Evolutionary conservation across 805 yeast genomes (phyloP), one percentile per base, ranked within the genome.

Genomic region (Barnettozyma californica): DNA sequence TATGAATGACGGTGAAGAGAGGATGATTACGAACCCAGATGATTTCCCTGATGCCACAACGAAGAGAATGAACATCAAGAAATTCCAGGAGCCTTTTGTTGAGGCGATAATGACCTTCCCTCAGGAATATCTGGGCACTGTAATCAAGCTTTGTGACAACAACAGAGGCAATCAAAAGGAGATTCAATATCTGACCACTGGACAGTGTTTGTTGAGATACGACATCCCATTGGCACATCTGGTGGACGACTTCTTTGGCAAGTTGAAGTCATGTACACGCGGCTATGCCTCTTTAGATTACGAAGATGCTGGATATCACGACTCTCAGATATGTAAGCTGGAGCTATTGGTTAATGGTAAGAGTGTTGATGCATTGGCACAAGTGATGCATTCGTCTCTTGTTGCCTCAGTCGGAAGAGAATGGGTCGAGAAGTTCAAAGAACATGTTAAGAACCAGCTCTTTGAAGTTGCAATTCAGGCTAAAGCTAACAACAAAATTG

Each of bases 201-300:
- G 90, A 1, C 97, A 92, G 66, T 92, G 87, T 0, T 66, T 88
- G 47, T 65, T 91, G 56, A 84, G 82, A 58, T 94, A 90, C 65
- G 79, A 81, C 50, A 67, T 92, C 6, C 98, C 99, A 2, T 74
- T 94, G 45, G 85, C 95, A 0, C 95, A 89, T 60, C 69, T 92
- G 33, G 96, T 94, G 6, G 97, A 92, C 61, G 97, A 94, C 67
- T 92, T 92, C 64, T 91, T 94, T 66, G 98, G 98, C 2, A 88
- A 87, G 63, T 73, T 92, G 50, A 92, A 92, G 64, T 91, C 97
- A 1, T 76, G 81, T 1, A 88, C 98, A 0, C 80, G 82, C 60
- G 99, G 99, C 1, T 92, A 87, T 67, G 98, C 96, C 0, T 87
- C 97, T 0, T 71, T 92, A 46, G 98, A 92, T 67, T 92, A 92